Evolutionary conservation across 129 eudicot genomes (phyloP).

Genomic region (Lactuca saligna): DNA sequence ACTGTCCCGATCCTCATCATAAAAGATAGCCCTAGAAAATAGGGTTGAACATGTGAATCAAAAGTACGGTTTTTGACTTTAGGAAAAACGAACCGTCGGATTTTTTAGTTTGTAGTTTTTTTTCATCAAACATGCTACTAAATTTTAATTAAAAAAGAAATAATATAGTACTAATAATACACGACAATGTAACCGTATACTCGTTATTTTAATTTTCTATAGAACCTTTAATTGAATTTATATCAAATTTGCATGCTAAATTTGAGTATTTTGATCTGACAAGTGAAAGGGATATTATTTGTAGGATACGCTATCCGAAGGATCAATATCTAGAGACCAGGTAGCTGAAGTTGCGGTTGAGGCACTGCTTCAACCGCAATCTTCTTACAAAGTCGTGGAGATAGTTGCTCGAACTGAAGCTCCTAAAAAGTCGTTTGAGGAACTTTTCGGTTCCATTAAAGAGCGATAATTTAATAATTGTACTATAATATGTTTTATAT

Average conservation of each 20-base stretch:
- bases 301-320: constrained; percentile 74
- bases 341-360: constrained; percentile 90
- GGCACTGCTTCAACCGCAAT: constrained; percentile 64
- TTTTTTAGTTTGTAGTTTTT: too few species aligned
- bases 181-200: too few species aligned
- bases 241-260: background rate
- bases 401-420: constrained; percentile 79
- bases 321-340: constrained; percentile 84
- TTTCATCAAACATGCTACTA: too few species aligned
- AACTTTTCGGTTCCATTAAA: constrained; percentile 73
- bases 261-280: constrained; percentile 4
- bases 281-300: background rate
- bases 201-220: too few species aligned
- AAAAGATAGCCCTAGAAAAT: too few species aligned
- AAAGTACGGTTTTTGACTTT: too few species aligned
- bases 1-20: too few species aligned
- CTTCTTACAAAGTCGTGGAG: constrained; percentile 81
- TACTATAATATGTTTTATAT: background rate
- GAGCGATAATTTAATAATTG: constrained; percentile 40
- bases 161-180: too few species aligned
- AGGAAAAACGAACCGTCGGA: too few species aligned
- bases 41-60: too few species aligned
- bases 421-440: constrained; percentile 68
- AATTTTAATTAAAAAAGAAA: too few species aligned
- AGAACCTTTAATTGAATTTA: background rate